Evolutionary conservation across 352 stramenopile genomes (phyloP).

Genomic region (Phytophthora pinifolia): DNA sequence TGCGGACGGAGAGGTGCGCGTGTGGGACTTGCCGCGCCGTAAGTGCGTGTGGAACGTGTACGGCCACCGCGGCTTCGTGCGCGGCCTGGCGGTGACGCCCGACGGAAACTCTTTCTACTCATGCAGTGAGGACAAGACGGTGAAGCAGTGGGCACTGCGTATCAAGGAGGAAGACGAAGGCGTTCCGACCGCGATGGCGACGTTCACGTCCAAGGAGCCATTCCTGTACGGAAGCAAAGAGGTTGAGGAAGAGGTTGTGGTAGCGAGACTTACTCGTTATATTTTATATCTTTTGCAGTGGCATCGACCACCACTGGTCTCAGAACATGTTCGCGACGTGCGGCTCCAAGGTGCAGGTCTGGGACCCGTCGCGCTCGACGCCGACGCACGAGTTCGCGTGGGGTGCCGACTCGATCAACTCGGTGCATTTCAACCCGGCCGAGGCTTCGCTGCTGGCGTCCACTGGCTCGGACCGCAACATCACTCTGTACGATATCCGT

Average conservation of each 20-base stretch:
- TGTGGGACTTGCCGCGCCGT: conserved; percentile 97
- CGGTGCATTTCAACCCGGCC: conserved; percentile 94
- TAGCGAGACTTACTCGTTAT: conserved; percentile 6
- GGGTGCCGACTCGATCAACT: conserved; percentile 96
- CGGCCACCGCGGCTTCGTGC: conserved; percentile 94
- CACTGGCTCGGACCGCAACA: conserved; percentile 92
- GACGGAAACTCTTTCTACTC: conserved; percentile 91
- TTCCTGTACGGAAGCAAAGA: conserved; percentile 59
- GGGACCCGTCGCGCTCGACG: conserved; percentile 92
- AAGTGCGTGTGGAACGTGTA: conserved; percentile 94
- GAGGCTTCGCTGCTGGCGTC: conserved; percentile 95
- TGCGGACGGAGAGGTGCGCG: conserved; percentile 93
- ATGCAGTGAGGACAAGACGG: conserved; percentile 94
- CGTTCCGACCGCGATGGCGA: conserved; percentile 63
- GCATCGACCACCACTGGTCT: conserved; percentile 97
- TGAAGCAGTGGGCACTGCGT: conserved; percentile 91
- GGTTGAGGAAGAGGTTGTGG: not conserved
- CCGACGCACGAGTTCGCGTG: conserved; percentile 94
- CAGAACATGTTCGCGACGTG: conserved; percentile 93
- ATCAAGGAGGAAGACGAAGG: conserved; percentile 75
- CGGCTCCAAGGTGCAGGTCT: conserved; percentile 95
- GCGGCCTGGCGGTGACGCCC: conserved; percentile 84
- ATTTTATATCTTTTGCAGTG: conserved; percentile 70
- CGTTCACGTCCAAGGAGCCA: conserved; percentile 83
- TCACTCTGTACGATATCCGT: conserved; percentile 94